phyloP scores from a whole-genome alignment of 345 rosid genomes.

The Eucalyptus fibrosa region DNA sequence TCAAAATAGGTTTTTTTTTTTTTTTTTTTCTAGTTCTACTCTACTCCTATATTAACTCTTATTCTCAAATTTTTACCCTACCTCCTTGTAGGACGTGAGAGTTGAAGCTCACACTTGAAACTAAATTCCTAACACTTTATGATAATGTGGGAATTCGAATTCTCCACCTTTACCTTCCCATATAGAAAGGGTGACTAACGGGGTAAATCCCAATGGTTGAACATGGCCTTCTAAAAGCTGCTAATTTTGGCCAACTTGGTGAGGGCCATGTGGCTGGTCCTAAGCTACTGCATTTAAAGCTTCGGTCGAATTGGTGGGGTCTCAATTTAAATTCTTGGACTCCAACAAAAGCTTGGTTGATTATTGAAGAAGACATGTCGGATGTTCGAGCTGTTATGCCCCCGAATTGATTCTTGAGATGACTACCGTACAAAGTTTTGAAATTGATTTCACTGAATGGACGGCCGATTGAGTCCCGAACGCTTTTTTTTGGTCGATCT shows the following conservation, averaged over 20 bases:
- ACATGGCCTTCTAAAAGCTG: neutral
- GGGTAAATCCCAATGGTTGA: too few species aligned
- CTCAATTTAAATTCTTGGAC: neutral
- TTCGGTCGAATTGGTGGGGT: neutral
- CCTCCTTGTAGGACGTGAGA: fast-evolving
- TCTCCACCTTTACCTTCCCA: fast-evolving
- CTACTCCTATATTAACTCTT: too few species aligned
- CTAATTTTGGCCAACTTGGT: neutral
- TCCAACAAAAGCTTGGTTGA: neutral
- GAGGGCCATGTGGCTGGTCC: neutral
- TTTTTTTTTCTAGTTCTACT: fast-evolving
- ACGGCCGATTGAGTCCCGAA: neutral
- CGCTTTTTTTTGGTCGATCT: neutral
- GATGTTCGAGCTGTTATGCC: neutral
- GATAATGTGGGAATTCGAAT: too few species aligned
- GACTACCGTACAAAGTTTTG: neutral
- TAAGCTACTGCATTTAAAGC: neutral
- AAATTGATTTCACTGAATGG: neutral
- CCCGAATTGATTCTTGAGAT: neutral
- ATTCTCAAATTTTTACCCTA: too few species aligned
- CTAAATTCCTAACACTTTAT: too few species aligned
- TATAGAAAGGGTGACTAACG: too few species aligned
- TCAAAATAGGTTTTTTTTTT: neutral
- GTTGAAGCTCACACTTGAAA: too few species aligned
- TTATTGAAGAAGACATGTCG: neutral